Percentiles rank a stretch among this genome's conserved stretches.
Evolutionary conservation across 208 protist genomes (phyloP).

Genomic region (Angomonas desouzai): DNA sequence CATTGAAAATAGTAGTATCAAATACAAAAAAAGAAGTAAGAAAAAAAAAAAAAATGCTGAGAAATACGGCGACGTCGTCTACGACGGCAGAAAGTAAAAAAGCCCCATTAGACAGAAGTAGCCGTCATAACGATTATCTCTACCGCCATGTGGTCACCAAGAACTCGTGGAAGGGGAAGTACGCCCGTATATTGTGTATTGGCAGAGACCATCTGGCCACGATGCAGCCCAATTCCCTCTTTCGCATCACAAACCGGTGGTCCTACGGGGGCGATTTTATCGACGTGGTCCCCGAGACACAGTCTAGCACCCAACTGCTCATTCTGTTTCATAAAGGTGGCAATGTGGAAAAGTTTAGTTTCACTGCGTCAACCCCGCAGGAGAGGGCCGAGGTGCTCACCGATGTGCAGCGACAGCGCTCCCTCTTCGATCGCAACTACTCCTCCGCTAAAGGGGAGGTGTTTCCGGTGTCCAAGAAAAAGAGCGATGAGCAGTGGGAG

Average conservation of each 20-base stretch:
- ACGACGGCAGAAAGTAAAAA: not conserved
- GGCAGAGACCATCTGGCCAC: slow-evolving; percentile 53
- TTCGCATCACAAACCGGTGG: slow-evolving; percentile 83
- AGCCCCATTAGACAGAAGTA: not conserved
- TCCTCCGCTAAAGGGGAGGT: slow-evolving; percentile 13
- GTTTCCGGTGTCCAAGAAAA: slow-evolving; percentile 61
- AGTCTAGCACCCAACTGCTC: slow-evolving; percentile 37
- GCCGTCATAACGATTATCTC: not conserved
- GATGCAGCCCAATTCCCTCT: slow-evolving; percentile 62
- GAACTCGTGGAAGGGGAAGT: slow-evolving; percentile 84
- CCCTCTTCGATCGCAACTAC: slow-evolving; percentile 47
- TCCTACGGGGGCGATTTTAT: slow-evolving; percentile 39
- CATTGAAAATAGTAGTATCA: too few relatives aligned
- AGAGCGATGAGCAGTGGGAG: slow-evolving; percentile 35
- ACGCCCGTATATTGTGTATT: slow-evolving; percentile 82
- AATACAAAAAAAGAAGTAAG: not conserved
- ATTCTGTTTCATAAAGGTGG: slow-evolving; percentile 34
- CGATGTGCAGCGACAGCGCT: slow-evolving; percentile 68
- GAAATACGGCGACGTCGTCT: not conserved
- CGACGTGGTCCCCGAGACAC: slow-evolving; percentile 36
- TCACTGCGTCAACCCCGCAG: slow-evolving; percentile 34
- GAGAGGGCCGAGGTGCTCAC: slow-evolving; percentile 88
- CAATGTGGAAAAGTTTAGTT: slow-evolving; percentile 59
- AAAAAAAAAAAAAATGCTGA: slow-evolving; percentile 1
- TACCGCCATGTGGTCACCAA: slow-evolving; percentile 58